phyloP scores from a whole-genome alignment of 2,329 filamentous ascomycete species.

The Ophiocordyceps polyrhachis-furcata region DNA sequence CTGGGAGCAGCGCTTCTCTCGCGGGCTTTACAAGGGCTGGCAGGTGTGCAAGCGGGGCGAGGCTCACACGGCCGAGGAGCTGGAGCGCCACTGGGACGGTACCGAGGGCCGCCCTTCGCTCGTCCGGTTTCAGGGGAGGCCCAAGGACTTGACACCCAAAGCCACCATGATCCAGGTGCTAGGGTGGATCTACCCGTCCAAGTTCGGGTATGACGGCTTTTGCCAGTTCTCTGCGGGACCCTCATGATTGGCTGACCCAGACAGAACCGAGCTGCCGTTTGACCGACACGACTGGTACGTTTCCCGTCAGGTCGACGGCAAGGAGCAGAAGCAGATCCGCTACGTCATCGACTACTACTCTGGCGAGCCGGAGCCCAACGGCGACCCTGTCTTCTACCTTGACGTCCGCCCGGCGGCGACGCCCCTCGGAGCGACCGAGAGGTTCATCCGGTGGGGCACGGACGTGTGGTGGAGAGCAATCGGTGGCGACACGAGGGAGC shows the following conservation, averaged over 20 bases:
- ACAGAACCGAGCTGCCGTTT: conserved; percentile 67
- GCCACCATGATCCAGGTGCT: conserved; percentile 67
- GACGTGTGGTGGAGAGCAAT: conserved; percentile 88
- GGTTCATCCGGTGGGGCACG: conserved; percentile 72
- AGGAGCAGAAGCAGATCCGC: conserved; percentile 52
- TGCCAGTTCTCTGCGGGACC: neutral
- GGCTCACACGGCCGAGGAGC: conserved; percentile 29
- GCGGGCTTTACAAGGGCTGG: conserved; percentile 56
- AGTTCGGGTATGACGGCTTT: conserved; percentile 48
- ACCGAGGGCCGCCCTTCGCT: conserved; percentile 48
- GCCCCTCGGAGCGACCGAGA: conserved; percentile 61
- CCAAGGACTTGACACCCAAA: conserved; percentile 81
- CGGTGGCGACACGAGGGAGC: conserved; percentile 45
- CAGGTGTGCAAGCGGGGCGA: conserved; percentile 57
- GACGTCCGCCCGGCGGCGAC: conserved; percentile 84
- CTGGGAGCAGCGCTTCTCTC: conserved; percentile 76
- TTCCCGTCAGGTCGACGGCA: conserved; percentile 47
- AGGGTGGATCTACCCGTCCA: conserved; percentile 59
- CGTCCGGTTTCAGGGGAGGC: conserved; percentile 73
- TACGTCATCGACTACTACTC: conserved; percentile 98
- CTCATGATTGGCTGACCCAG: conserved; percentile 1
- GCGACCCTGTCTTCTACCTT: conserved; percentile 87
- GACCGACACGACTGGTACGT: conserved; percentile 98
- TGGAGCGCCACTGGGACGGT: conserved; percentile 33
- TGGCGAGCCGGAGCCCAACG: conserved; percentile 60